These are phyloP conservation scores for Pseudozyma thailandica DNA, from an alignment of 1,284 basidiomycete species.

Conservation along the genomic window DNA sequence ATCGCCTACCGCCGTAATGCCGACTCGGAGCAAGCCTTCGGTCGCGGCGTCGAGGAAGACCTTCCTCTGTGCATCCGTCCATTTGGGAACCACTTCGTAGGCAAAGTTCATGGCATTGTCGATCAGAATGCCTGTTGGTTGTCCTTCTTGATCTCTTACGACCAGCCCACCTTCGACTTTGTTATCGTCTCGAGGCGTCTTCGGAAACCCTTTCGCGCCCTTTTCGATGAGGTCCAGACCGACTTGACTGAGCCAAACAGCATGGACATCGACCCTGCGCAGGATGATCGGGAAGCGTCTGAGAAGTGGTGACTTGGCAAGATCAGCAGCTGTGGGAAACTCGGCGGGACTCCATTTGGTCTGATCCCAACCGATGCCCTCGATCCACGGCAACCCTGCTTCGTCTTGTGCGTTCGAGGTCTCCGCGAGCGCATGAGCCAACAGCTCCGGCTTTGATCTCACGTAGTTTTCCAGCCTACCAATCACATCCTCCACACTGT, in stretches of 20 bases:
- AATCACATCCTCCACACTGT: slow-evolving; percentile 44
- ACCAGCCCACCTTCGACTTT: slow-evolving; percentile 81
- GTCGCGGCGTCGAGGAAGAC: slow-evolving; percentile 77
- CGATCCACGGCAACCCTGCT: slow-evolving; percentile 74
- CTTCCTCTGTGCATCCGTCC: slow-evolving; percentile 70
- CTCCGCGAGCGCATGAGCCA: slow-evolving; percentile 16
- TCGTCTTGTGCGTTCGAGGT: not conserved
- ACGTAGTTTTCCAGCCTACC: slow-evolving; percentile 49
- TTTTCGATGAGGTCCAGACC: slow-evolving; percentile 70
- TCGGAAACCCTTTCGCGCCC: slow-evolving; percentile 65
- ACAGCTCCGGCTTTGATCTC: slow-evolving; percentile 24
- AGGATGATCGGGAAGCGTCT: slow-evolving; percentile 29
- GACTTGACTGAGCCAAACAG: slow-evolving; percentile 80
- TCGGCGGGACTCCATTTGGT: slow-evolving; percentile 70
- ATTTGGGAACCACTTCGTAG: slow-evolving; percentile 51
- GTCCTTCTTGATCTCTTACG: slow-evolving; percentile 74
- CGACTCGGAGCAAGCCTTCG: slow-evolving; percentile 77
- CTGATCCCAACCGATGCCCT: slow-evolving; percentile 93
- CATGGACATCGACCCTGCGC: slow-evolving; percentile 77
- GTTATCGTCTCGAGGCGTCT: slow-evolving; percentile 42
- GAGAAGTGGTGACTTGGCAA: slow-evolving; percentile 69
- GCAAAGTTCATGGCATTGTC: slow-evolving; percentile 65
- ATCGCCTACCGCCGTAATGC: slow-evolving; percentile 70
- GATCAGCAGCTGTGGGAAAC: slow-evolving; percentile 78
- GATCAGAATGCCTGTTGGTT: slow-evolving; percentile 76